Base-by-base conservation (phyloP, 2,329 filamentous ascomycete species). In the Cordyceps cateniannulata region DNA sequence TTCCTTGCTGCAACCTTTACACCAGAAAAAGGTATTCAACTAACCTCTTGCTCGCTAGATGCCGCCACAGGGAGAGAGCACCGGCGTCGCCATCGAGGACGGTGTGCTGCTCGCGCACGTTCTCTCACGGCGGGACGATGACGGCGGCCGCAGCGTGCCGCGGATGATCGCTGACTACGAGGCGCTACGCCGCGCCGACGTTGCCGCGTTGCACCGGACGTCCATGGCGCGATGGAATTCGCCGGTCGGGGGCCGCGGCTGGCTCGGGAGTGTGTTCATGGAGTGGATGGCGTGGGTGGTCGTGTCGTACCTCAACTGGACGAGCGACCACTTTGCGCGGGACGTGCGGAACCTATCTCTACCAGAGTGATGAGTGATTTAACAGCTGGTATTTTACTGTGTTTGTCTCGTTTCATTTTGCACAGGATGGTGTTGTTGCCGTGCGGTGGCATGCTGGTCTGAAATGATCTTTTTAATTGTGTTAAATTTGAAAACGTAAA, bases 51-150 rank as follows among this genome's bases (percentile, higher is more conserved):
- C 35, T 10, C 14, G 35, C 35, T 44, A 71, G 69, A 81, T 81
- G 79, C 77, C 79, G 3, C 78, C 79, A 3, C 78, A 80, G 62
- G 79, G 79, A 12, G 79, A 81, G 63, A 74, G 72, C 35, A 81
- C 78, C 4, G 79, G 79, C 18, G 76, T 81, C 38, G 77, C 81
- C 10, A 80, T 82, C 63, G 79, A 81, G 68, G 79, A 81, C 65
- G 79, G 75, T 2, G 76, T 81, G 40, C 67, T 81, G 58, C 76
- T 81, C 67, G 74, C 78, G 18, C 68, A 67, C 35, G 63, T 72
- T 18, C 62, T 72, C 10, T 54, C 54, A 12, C 62, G 64, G 3
- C 62, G 62, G 24, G 44, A 56, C 14, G 62, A 62, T 20, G 44
- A 56, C 14, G 62, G 62, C 2, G 50, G 32, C 8, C 63, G 63